Conservation (phyloP, 1,284 basidiomycete genomes). For the Pterulicium gracile region DNA sequence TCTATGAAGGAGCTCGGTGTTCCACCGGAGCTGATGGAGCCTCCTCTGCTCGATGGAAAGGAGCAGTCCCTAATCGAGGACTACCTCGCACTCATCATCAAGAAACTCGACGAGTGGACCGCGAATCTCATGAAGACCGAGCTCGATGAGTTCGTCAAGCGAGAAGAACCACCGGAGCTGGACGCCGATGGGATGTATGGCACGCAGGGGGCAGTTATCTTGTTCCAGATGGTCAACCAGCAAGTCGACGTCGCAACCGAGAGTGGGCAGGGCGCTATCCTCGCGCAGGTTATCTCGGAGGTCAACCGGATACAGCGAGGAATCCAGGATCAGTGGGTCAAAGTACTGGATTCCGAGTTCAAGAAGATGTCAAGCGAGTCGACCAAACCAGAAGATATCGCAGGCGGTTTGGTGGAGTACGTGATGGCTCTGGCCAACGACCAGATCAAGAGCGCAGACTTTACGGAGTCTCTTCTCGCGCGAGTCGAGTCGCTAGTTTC, state of each 20-base stretch:
- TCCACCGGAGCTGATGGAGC: conserved; percentile 73
- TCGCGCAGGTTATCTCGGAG: conserved; percentile 87
- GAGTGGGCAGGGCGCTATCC: conserved; percentile 89
- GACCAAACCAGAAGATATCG: conserved; percentile 83
- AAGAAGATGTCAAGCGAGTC: conserved; percentile 83
- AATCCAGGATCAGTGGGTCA: conserved; percentile 86
- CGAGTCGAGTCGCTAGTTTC: conserved; percentile 89
- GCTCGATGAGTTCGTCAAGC: conserved; percentile 72
- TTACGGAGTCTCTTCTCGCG: conserved; percentile 76
- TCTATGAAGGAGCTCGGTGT: conserved; percentile 92
- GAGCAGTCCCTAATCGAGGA: conserved; percentile 93
- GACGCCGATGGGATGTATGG: conserved; percentile 87
- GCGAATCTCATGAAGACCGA: conserved; percentile 91
- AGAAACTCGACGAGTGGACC: conserved; percentile 97
- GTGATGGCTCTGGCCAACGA: conserved; percentile 98
- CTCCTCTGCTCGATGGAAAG: conserved; percentile 86
- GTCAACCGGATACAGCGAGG: conserved; percentile 83
- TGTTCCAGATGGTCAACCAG: conserved; percentile 99
- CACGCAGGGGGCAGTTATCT: conserved; percentile 85
- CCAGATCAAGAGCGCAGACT: conserved; percentile 94
- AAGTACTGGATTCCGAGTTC: conserved; percentile 76
- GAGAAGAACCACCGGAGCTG: conserved; percentile 81
- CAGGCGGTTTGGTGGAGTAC: conserved; percentile 90
- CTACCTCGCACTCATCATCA: conserved; percentile 88
- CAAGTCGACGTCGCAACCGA: conserved; percentile 93